These are phyloP conservation scores for Leucocoprinus leucothites DNA, from an alignment of 768 basidiomycete species.

Conservation along the genomic window DNA sequence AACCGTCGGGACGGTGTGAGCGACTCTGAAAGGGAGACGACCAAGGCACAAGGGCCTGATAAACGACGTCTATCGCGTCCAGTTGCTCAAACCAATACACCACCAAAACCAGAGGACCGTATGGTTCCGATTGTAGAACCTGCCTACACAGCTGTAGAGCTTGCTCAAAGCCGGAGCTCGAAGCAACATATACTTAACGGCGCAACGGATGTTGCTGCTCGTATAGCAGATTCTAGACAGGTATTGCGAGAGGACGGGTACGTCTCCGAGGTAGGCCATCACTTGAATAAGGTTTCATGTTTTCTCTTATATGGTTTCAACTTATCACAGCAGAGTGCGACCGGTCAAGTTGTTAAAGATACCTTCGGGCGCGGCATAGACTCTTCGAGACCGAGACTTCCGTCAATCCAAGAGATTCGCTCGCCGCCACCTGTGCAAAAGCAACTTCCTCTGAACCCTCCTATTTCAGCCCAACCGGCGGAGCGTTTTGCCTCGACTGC, in stretches of 20 bases:
- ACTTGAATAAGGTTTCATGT: not conserved
- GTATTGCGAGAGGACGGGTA: conserved; percentile 4
- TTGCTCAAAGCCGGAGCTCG: not conserved
- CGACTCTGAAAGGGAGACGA: conserved; percentile 9
- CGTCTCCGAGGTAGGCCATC: not conserved
- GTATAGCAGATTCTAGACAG: not conserved
- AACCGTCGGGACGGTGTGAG: conserved; percentile 2
- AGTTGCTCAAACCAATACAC: not conserved
- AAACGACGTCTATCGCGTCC: not conserved
- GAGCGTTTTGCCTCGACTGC: not conserved
- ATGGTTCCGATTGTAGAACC: not conserved
- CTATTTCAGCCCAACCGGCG: not conserved
- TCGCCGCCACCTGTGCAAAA: not conserved
- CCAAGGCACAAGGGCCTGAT: not conserved
- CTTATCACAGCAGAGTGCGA: not conserved
- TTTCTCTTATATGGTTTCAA: not conserved
- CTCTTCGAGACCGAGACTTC: not conserved
- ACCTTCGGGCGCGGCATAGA: not conserved
- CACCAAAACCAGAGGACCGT: not conserved
- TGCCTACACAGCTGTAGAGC: not conserved
- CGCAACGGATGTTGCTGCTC: not conserved
- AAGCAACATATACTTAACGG: not conserved
- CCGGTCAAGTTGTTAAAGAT: not conserved
- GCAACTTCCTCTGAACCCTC: not conserved
- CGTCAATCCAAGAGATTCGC: not conserved